Evolutionary conservation across 176 grass and related monocot species (phyloP).

Genomic region (Olyra latifolia): DNA sequence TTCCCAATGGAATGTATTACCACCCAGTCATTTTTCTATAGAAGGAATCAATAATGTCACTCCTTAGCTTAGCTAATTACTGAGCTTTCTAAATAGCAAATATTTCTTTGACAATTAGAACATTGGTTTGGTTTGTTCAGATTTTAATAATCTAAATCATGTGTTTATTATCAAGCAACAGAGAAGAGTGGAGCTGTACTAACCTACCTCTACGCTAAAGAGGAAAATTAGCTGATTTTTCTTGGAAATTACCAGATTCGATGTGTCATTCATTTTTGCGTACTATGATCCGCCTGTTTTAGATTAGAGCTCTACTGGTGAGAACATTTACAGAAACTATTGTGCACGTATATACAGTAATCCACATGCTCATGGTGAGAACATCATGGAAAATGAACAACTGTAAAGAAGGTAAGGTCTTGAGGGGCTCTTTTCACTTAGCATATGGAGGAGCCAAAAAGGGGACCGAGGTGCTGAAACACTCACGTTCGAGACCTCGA

Average conservation of each 20-base stretch:
- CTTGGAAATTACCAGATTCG: neutral
- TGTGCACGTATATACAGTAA: slow-evolving; percentile 1
- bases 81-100: too few species aligned
- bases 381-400: neutral
- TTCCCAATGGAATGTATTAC: neutral
- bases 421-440: too few species aligned
- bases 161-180: neutral
- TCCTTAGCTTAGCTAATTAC: too few species aligned
- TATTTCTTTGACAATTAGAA: too few species aligned
- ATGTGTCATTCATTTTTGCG: neutral
- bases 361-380: too few species aligned
- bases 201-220: slow-evolving; percentile 5
- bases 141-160: slow-evolving; percentile 14
- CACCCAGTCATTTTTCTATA: slow-evolving; percentile 12
- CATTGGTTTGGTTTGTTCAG: neutral
- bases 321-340: slow-evolving; percentile 3
- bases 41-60: too few species aligned
- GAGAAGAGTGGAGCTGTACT: slow-evolving; percentile 12
- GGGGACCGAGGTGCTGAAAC: too few species aligned
- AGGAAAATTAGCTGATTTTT: neutral
- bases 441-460: too few species aligned
- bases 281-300: neutral
- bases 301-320: neutral
- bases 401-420: too few species aligned
- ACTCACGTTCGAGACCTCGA: too few species aligned